These are phyloP conservation scores for Vitellaria paradoxa DNA, from an alignment of 179 eudicot genomes.

Conservation along the genomic window DNA sequence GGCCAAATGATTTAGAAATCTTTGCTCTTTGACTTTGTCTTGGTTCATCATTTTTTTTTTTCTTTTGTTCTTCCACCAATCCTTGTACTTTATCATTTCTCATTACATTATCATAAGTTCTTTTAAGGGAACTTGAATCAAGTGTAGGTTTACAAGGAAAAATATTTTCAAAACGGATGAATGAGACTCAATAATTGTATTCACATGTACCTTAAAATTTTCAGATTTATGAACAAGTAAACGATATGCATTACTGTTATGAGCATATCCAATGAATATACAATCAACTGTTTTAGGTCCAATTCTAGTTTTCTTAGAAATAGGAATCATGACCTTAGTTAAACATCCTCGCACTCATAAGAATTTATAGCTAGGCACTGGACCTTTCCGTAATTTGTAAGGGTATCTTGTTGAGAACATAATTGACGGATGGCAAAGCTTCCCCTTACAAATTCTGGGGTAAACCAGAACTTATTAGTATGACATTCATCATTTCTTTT, in stretches of 20 bases:
- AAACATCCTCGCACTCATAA: not conserved
- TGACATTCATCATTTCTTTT: constrained; percentile 1
- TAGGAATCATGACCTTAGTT: not conserved
- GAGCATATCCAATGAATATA: constrained; percentile 6
- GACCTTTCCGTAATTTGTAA: not conserved
- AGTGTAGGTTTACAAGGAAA: too few species aligned
- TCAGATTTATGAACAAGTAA: not conserved
- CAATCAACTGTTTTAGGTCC: not conserved
- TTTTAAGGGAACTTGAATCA: too few species aligned
- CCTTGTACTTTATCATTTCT: too few species aligned
- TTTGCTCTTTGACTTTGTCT: too few species aligned
- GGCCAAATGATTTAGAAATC: too few species aligned
- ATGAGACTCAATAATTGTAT: not conserved
- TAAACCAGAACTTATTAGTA: not conserved
- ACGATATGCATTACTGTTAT: not conserved
- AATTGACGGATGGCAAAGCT: not conserved
- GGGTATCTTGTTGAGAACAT: not conserved
- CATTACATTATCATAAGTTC: too few species aligned
- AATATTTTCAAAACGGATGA: too few species aligned
- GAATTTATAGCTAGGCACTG: not conserved
- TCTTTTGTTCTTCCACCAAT: too few species aligned
- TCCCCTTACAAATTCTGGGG: constrained; percentile 6
- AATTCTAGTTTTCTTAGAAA: not conserved
- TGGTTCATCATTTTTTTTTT: too few species aligned
- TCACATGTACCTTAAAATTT: not conserved